Conservation (phyloP, 2,329 filamentous ascomycete species). For the Aspergillus phoenicis region DNA sequence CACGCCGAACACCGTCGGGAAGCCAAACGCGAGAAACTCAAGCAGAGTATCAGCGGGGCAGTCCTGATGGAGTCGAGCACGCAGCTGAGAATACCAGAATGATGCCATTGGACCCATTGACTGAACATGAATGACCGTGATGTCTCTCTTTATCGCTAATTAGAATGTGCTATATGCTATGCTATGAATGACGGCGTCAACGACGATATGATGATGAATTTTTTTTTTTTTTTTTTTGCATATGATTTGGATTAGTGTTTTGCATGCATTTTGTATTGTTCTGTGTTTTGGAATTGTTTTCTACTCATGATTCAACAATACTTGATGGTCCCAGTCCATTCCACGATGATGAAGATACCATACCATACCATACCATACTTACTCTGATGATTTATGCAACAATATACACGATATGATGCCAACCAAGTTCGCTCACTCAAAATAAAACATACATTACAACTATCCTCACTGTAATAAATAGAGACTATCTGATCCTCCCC, state of each 20-base stretch:
- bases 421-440: constrained; percentile 11
- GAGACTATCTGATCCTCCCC: constrained; percentile 23
- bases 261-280: no score
- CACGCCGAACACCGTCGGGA: constrained; percentile 53
- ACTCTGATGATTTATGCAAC: no score
- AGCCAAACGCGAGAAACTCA: constrained; percentile 55
- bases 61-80: constrained; percentile 25
- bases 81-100: constrained; percentile 9
- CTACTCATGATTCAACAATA: no score
- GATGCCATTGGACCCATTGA: not conserved
- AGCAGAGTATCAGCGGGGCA: constrained; percentile 53
- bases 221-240: constrained; percentile 10
- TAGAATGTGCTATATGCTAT: not conserved
- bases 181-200: not conserved
- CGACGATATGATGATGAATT: constrained; percentile 13
- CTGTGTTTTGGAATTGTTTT: no score
- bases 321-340: no score
- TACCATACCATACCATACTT: not conserved
- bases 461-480: no score
- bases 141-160: not conserved
- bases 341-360: not conserved
- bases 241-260: not conserved
- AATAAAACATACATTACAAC: not conserved
- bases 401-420: not conserved
- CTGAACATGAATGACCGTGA: constrained; percentile 10